Evolutionary conservation across 257 asterid species (phyloP), one percentile per base, ranked within the genome.

Genomic region (Przewalskia tangutica): DNA sequence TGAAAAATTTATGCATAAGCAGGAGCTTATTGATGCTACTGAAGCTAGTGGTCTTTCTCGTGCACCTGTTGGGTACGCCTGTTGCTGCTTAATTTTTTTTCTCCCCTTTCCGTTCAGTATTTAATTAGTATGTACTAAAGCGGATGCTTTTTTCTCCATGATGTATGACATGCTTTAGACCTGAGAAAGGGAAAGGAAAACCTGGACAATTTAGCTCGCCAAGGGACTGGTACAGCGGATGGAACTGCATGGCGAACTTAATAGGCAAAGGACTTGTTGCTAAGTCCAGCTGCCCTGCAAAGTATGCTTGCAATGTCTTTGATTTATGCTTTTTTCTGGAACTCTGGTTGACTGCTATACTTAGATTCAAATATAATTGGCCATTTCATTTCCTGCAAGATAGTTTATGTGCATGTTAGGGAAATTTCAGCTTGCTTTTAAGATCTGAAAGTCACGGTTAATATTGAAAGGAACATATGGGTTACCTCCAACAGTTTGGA

Each of bases 21-120:
- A 93, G 86, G 99, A 93, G 82, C 94, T 96, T 62, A 94, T 94
- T 58, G 97, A 92, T 87, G 93, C 93, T 8, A 91, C 97, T 51
- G 98, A 94, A 88, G 89, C 95, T 62, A 96, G 99, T 85, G 99
- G 99, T 82, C 92, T 96, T 89, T 91, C 99, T 78, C 97, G 97
- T 77, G 97, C 82, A 42, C 88, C 99, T 42, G 90, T 96, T 83
- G 89, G 80, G 98, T 95, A 92, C 2, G 27, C 8, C 62, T 50
- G 16, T 14, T 51, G 2, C 63, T 75, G 63, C 80, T 50, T 27
- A 51, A 23, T 46, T 14, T 75, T 27, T 40, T 17, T 40, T 68
- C 77, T 68, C 16, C 77, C n/a, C 10, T 38, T 42, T 10, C 18
- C 13, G 9, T 27, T 75, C 18, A 50, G 62, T 40, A 27, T 75